A percentile compares a stretch with the other conserved stretches of the same genome.
Conservation (phyloP, 2,329 filamentous ascomycete species). For the Biscogniauxia mediterranea region DNA sequence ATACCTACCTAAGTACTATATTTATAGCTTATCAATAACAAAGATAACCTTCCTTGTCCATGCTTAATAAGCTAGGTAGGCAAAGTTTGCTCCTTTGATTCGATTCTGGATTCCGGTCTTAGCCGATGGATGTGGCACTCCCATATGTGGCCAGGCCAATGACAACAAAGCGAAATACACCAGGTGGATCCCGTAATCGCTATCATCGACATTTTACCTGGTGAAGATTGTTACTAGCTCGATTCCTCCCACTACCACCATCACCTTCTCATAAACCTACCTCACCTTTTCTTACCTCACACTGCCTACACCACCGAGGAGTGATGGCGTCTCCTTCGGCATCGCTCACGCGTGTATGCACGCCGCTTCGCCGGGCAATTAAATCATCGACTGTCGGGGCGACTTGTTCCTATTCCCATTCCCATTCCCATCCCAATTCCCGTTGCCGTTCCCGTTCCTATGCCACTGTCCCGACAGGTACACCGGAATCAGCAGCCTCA, state of each 20-base stretch:
- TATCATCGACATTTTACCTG: background rate
- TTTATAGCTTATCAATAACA: too few species aligned
- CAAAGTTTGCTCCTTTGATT: too few species aligned
- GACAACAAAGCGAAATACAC: background rate
- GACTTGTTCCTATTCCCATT: constrained; percentile 15
- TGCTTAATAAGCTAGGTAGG: too few species aligned
- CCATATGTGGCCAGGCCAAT: background rate
- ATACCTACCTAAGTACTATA: too few species aligned
- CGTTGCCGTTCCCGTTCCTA: constrained; percentile 18
- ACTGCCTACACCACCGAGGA: background rate
- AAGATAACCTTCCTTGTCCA: too few species aligned
- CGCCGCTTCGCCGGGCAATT: constrained; percentile 29
- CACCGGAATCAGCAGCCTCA: constrained; percentile 25
- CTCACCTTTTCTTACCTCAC: too few species aligned
- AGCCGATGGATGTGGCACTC: background rate
- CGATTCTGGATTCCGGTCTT: background rate
- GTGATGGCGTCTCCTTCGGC: constrained; percentile 29
- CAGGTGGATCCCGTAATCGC: background rate
- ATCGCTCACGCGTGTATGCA: constrained; percentile 27
- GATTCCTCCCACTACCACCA: background rate
- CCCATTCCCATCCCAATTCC: constrained; percentile 9
- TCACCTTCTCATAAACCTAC: background rate
- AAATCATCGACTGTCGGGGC: constrained; percentile 17
- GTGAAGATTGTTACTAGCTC: background rate
- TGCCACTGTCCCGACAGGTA: constrained; percentile 30